Base-by-base conservation (phyloP, 768 basidiomycete species). In the Mycena maculata region DNA sequence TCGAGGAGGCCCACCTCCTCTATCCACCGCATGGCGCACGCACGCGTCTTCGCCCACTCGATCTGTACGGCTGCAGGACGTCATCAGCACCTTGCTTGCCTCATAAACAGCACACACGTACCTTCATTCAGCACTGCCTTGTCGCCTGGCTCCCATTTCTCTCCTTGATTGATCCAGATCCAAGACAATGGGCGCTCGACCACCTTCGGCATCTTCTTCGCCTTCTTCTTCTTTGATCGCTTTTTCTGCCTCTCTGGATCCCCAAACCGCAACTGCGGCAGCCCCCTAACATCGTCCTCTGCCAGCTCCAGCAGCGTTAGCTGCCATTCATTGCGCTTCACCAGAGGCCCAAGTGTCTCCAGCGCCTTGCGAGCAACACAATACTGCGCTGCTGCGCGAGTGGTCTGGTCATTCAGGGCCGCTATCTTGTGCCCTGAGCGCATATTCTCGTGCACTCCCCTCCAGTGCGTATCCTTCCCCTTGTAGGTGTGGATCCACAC, bases 401-500 rank as follows among this genome's bases (percentile, higher is more conserved):
- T 20, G 18, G 53, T 53, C 20, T 16, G 28, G 53, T 53, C n/a
- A n/a, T n/a, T n/a, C n/a, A n/a, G n/a, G n/a, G n/a, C n/a, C n/a
- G n/a, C n/a, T n/a, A n/a, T n/a, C 49, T 61, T 61, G 49, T 50
- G 49, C 16, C 6, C n/a, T 7, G 60, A 61, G 4, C 60, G 60
- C 6, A 25, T 61, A n/a, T 61, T 61, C 18, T 23, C 49, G 12
- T 39, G n/a, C 1, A 61, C 68, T 1, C 60, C 49, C 12, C 49
- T 10, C 11, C 30, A 28, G 11, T 61, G 27, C 31, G 12, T 44
- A n/a, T 61, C 57, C 52, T 72, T 71, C 27, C 42, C 38, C 39
- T 67, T 61, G 27, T 65, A 72, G 9, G 68, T 28, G 47, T 72
- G 71, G 0, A 66, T 60, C 2, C 28, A 45, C 31, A 68, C 54